phyloP scores from a whole-genome alignment of 805 yeast genomes.

The Hanseniaspora lindneri region DNA sequence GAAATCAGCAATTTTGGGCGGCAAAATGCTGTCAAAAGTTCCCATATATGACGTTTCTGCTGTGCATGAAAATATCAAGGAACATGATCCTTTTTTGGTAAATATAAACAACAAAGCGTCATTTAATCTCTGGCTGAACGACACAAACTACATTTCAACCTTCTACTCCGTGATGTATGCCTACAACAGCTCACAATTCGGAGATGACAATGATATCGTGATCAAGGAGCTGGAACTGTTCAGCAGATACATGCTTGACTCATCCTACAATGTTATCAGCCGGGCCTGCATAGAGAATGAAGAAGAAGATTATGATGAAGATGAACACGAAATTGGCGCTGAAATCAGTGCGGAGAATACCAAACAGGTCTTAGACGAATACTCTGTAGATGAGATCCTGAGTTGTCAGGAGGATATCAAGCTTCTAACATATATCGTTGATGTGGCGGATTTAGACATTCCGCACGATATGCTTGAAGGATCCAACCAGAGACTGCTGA shows the following conservation, averaged over 20 bases:
- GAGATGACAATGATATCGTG: conserved; percentile 24
- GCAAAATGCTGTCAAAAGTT: background rate
- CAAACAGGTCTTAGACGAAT: too few relatives aligned
- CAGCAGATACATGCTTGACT: conserved; percentile 6
- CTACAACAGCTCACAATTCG: conserved; percentile 1
- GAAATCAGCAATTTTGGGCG: background rate
- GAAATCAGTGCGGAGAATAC: background rate
- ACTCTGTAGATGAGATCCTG: conserved; percentile 3
- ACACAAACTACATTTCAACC: conserved; percentile 8
- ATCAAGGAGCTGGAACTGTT: background rate
- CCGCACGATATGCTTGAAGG: background rate
- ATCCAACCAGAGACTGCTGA: background rate
- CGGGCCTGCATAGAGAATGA: background rate
- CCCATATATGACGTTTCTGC: background rate
- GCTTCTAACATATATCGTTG: conserved; percentile 1
- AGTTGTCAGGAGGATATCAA: conserved; percentile 9
- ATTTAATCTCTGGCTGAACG: conserved; percentile 7
- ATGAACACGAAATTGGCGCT: background rate
- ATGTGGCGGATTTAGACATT: background rate
- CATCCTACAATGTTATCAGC: conserved; percentile 1
- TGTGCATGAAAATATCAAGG: too few relatives aligned
- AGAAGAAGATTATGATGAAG: background rate
- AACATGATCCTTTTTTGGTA: conserved; percentile 4
- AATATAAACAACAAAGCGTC: background rate
- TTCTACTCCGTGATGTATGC: conserved; percentile 4